These are phyloP conservation scores for Ophiostoma ulmi DNA, from an alignment of 2,329 filamentous ascomycete species.

Conservation along the genomic window DNA sequence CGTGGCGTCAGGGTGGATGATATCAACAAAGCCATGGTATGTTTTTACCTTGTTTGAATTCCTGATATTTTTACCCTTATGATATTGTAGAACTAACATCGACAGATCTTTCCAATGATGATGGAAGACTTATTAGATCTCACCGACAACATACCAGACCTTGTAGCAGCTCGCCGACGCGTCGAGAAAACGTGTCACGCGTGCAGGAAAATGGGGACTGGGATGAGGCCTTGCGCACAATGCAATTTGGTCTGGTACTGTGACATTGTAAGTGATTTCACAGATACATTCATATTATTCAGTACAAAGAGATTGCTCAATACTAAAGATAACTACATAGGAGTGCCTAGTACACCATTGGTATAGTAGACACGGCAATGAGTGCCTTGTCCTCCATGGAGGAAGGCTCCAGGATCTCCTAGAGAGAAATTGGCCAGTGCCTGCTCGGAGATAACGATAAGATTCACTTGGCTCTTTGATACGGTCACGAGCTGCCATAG, in stretches of 20 bases:
- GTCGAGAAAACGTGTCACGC: not conserved
- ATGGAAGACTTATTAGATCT: not conserved
- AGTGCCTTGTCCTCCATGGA: not conserved
- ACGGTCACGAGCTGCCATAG: too few species aligned
- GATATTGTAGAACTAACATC: not conserved
- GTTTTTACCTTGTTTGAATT: too few species aligned
- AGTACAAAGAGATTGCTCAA: not conserved
- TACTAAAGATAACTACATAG: not conserved
- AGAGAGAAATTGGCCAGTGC: not conserved
- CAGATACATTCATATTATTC: not conserved
- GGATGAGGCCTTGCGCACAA: not conserved
- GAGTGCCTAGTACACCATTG: not conserved
- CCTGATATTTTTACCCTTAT: not conserved
- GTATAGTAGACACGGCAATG: not conserved
- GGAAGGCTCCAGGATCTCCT: not conserved
- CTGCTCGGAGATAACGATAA: not conserved
- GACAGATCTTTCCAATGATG: not conserved
- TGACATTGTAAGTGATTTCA: not conserved
- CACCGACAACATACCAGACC: not conserved
- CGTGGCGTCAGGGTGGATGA: not conserved
- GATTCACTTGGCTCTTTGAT: too few species aligned
- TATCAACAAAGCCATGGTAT: not conserved
- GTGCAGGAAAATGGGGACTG: not conserved
- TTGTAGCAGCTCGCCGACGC: not conserved
- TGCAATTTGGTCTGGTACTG: not conserved